Conservation (phyloP, 257 asterid species). For the Leonotis leonurus region DNA sequence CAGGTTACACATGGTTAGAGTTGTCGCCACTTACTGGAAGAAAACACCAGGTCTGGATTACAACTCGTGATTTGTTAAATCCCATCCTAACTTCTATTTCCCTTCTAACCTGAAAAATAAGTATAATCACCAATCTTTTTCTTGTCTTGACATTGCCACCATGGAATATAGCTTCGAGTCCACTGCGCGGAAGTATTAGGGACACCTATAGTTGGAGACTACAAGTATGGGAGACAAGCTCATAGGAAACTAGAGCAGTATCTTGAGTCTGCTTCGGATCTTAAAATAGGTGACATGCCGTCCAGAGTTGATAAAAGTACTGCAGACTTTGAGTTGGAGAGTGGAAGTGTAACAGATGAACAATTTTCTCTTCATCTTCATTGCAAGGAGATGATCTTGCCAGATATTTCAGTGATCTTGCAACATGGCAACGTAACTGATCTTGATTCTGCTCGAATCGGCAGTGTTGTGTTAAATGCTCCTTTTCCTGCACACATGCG, state of each 20-base stretch:
- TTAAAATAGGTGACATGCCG: conserved; percentile 8
- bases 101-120: background rate
- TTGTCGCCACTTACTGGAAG: conserved; percentile 85
- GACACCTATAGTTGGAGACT: conserved; percentile 96
- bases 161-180: conserved; percentile 67
- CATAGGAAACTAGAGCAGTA: conserved; percentile 55
- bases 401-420: conserved; percentile 49
- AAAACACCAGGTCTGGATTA: conserved; percentile 74
- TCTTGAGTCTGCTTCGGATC: conserved; percentile 19
- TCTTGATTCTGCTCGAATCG: conserved; percentile 24
- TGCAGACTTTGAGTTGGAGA: conserved; percentile 37
- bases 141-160: background rate
- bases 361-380: conserved; percentile 80
- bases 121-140: background rate
- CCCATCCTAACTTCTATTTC: background rate
- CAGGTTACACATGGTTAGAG: conserved; percentile 91
- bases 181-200: conserved; percentile 96
- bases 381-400: conserved; percentile 73
- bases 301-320: conserved; percentile 20
- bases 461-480: conserved; percentile 47
- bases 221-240: conserved; percentile 88
- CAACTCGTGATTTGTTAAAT: background rate
- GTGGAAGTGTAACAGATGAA: conserved; percentile 60
- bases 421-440: conserved; percentile 26
- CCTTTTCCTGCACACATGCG: conserved; percentile 81